Conservation (phyloP, 2,329 filamentous ascomycete species). For the Aureobasidium mangrovei region DNA sequence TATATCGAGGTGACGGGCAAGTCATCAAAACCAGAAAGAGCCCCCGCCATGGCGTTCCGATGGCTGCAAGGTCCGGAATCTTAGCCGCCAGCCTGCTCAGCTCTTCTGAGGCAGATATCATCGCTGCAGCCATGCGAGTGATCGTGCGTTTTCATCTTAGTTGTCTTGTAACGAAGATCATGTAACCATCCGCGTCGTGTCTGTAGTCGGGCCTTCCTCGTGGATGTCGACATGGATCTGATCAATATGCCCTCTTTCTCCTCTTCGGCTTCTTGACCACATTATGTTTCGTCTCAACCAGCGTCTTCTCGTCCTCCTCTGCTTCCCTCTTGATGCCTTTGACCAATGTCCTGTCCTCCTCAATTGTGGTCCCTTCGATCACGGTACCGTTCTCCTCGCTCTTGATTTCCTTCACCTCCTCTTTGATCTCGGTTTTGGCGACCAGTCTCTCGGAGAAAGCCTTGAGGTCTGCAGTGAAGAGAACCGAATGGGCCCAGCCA, state of each 20-base stretch:
- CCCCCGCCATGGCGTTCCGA: no score
- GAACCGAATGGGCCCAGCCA: constrained; percentile 93
- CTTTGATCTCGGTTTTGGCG: constrained; percentile 41
- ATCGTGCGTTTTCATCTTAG: no score
- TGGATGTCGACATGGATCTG: neutral
- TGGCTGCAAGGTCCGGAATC: no score
- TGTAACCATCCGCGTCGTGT: no score
- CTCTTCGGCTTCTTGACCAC: constrained; percentile 29
- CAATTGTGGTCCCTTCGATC: constrained; percentile 24
- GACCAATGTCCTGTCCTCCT: constrained; percentile 25
- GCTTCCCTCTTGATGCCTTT: constrained; percentile 35
- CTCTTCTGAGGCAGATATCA: no score
- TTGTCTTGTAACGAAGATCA: no score
- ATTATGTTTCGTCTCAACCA: constrained; percentile 33
- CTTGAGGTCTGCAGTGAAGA: constrained; percentile 88
- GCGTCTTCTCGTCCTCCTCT: constrained; percentile 31
- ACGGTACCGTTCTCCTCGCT: constrained; percentile 22
- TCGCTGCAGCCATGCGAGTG: no score
- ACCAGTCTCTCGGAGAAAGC: constrained; percentile 65
- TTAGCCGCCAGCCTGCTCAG: no score
- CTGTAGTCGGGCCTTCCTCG: no score
- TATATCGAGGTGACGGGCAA: no score
- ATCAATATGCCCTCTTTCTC: constrained; percentile 22
- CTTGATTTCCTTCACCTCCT: constrained; percentile 32
- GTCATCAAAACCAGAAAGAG: no score